These are phyloP conservation scores for Oryza brachyantha DNA, from an alignment of 176 grass and related monocot genomes.

Conservation along the genomic window DNA sequence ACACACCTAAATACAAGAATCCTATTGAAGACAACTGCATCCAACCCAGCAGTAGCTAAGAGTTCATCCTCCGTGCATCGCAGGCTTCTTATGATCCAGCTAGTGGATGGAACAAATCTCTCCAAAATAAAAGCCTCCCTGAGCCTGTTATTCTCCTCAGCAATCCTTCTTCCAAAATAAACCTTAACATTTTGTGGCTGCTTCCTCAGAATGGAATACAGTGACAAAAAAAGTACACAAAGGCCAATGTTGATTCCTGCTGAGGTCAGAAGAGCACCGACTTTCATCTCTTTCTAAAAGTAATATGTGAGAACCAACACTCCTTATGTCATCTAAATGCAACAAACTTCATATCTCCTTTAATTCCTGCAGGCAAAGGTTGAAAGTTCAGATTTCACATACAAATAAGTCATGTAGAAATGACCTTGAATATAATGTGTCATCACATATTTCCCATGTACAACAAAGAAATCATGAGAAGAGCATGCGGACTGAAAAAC, in stretches of 20 bases:
- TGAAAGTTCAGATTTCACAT: constrained; percentile 4
- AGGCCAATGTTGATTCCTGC: constrained; percentile 92
- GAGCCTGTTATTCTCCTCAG: constrained; percentile 54
- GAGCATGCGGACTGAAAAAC: background rate
- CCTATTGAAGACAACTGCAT: constrained; percentile 90
- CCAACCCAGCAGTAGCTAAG: constrained; percentile 64
- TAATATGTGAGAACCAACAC: constrained; percentile 15
- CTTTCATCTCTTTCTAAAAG: constrained; percentile 62
- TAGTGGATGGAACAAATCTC: constrained; percentile 73
- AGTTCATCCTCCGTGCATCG: constrained; percentile 82
- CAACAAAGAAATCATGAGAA: constrained; percentile 11
- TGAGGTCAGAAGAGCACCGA: constrained; percentile 76
- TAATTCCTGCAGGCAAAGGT: constrained; percentile 16
- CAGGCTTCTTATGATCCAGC: constrained; percentile 87
- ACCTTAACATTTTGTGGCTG: constrained; percentile 84
- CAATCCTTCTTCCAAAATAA: constrained; percentile 81
- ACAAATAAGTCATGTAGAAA: background rate
- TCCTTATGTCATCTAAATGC: constrained; percentile 18
- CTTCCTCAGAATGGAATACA: constrained; percentile 90
- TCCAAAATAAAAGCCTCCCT: constrained; percentile 70
- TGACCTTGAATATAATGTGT: constrained; percentile 1
- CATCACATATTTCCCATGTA: background rate
- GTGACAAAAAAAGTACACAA: constrained; percentile 59
- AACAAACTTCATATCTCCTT: constrained; percentile 14
- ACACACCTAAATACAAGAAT: constrained; percentile 79